Percentiles rank a stretch among this genome's conserved stretches.
Evolutionary conservation across 2,329 filamentous ascomycete genomes (phyloP).

Genomic region (Fusarium staphyleae): DNA sequence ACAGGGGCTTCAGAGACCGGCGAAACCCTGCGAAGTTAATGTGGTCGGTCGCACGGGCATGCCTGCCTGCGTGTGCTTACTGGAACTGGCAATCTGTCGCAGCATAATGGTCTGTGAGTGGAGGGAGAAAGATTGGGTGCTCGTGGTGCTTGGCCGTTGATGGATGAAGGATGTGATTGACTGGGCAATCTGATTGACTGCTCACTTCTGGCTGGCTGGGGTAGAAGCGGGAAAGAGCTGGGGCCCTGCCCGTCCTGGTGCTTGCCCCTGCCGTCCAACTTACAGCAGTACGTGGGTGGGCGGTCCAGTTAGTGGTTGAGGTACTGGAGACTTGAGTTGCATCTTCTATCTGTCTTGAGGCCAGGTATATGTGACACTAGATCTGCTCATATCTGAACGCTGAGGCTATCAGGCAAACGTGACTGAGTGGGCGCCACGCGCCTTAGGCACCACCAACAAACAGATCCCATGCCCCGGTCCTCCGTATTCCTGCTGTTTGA

Average conservation of each 20-base stretch:
- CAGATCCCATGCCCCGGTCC: neutral
- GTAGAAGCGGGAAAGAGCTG: no score
- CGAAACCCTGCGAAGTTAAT: constrained; percentile 9
- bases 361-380: no score
- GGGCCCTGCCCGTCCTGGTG: no score
- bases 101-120: constrained; percentile 23
- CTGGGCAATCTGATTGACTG: constrained; percentile 1
- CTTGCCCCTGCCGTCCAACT: no score
- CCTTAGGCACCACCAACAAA: constrained; percentile 4
- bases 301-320: no score
- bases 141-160: constrained; percentile 19
- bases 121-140: constrained; percentile 15
- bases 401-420: constrained; percentile 17
- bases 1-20: constrained; percentile 11
- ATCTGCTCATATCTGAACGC: constrained; percentile 1
- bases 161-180: constrained; percentile 8
- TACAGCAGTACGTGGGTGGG: no score
- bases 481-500: constrained; percentile 2
- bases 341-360: no score
- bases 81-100: constrained; percentile 18
- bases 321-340: no score
- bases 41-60: neutral
- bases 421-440: constrained; percentile 4
- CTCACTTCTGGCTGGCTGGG: constrained; percentile 4
- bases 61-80: constrained; percentile 9